phyloP scores from a whole-genome alignment of 805 yeast genomes.

The Yamadazyma endophytica region DNA sequence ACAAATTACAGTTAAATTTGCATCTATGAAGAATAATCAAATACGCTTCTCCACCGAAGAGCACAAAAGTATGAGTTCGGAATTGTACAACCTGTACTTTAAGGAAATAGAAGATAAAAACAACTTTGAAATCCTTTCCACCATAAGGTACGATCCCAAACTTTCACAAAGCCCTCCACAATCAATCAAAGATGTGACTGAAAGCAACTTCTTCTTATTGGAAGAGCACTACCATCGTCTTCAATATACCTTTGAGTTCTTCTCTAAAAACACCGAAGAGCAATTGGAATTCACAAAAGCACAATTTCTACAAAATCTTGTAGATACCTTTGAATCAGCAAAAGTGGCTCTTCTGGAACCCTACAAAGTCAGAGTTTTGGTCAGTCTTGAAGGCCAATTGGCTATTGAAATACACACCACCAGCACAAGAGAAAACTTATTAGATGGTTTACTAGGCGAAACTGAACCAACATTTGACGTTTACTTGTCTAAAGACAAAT shows the following conservation, averaged over 20 bases:
- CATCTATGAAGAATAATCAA: too few relatives aligned
- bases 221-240: conserved; percentile 63
- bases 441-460: conserved; percentile 23
- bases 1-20: too few relatives aligned
- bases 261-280: conserved; percentile 19
- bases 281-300: conserved; percentile 35
- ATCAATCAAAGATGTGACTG: conserved; percentile 19
- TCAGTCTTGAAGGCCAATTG: conserved; percentile 23
- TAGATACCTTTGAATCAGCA: conserved; percentile 21
- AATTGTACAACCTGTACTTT: conserved; percentile 2
- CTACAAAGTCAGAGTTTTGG: conserved; percentile 30
- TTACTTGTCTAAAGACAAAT: conserved; percentile 52
- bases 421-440: conserved; percentile 19
- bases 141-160: conserved; percentile 73
- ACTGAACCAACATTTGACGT: conserved; percentile 47
- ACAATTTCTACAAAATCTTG: conserved; percentile 32
- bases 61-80: conserved; percentile 1
- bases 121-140: conserved; percentile 58
- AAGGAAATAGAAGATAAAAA: conserved; percentile 6
- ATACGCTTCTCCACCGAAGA: too few relatives aligned
- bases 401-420: conserved; percentile 30
- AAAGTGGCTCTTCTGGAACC: conserved; percentile 18
- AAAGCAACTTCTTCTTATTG: conserved; percentile 53
- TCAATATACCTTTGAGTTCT: conserved; percentile 49
- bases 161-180: conserved; percentile 28